Base-by-base conservation (phyloP, 768 basidiomycete genomes). In the Agaricus sinodeliciosus region DNA sequence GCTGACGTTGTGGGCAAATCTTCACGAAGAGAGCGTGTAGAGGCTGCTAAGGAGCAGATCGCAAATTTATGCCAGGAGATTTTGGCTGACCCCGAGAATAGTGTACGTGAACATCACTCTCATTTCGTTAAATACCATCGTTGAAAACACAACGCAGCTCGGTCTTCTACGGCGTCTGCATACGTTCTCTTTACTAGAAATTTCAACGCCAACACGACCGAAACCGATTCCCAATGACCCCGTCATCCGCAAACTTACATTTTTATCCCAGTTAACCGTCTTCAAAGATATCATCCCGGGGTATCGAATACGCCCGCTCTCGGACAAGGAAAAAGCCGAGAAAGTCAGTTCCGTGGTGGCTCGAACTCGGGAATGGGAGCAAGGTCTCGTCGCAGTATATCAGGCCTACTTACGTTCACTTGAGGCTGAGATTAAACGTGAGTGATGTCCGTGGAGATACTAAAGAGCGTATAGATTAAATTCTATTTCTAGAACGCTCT, bases 211-310 rank as follows among this genome's bases (percentile, higher is more conserved):
- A 1, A 73, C 83, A 2, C 84, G 85, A 55, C 75, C 81, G 13
- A 80, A 85, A 27, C 84, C 87, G 2, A 72, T 97, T 7, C 62
- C 70, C 15, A 94, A 97, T 59, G 94, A 97, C 59, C 66, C 75
- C 15, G 70, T 87, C 28, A 87, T 99, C 58, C 83, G 95, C 56
- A 90, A 90, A 64, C 72, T 98, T 36, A 89, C 95, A 2, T 78
- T 94, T 44, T 72, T 97, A 37, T 95, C 93, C 11, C 87, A 95
- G 62, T 74, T 97, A 27, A 89, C 94, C 25, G 90, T 98, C 9
- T 96, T 91, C 77, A 94, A 92, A 64, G 96, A 99, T 67, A 81
- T 97, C 57, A 84, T 97, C 39, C 96, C 96, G 22, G 92, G 92
- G 3, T 99, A 97, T 68, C 86, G 94, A 55, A 95, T 99, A 65